Conservation (phyloP, 2,329 filamentous ascomycete genomes). For the Zymoseptoria ardabiliae region DNA sequence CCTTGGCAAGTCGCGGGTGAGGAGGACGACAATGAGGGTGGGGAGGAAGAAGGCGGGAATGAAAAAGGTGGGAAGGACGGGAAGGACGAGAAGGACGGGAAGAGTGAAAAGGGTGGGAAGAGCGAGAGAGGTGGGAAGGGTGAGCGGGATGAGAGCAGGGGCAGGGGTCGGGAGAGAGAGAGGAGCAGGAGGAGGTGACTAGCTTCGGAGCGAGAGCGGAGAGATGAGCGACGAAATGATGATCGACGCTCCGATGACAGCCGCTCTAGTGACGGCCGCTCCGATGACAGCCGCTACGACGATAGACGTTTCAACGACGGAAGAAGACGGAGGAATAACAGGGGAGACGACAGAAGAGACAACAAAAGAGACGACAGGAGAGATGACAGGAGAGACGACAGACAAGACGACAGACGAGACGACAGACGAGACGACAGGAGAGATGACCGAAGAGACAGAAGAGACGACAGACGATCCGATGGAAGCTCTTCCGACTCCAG, state of each 20-base stretch:
- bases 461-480: background rate
- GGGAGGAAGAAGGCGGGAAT: background rate
- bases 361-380: background rate
- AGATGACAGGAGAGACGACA: no score
- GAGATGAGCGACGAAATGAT: background rate
- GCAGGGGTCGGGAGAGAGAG: background rate
- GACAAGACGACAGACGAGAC: no score
- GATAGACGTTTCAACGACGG: background rate
- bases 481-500: background rate
- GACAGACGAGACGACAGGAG: no score
- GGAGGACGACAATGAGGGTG: background rate
- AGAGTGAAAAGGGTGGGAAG: background rate
- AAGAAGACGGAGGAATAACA: background rate
- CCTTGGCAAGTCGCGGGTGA: background rate
- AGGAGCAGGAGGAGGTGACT: background rate
- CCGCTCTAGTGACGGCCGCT: background rate
- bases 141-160: background rate
- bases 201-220: background rate
- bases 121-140: background rate
- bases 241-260: background rate
- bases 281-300: background rate
- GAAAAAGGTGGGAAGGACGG: background rate
- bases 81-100: background rate
- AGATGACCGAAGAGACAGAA: background rate
- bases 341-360: background rate